These are phyloP conservation scores for Salix suchowensis DNA, from an alignment of 345 rosid species.

Conservation along the genomic window DNA sequence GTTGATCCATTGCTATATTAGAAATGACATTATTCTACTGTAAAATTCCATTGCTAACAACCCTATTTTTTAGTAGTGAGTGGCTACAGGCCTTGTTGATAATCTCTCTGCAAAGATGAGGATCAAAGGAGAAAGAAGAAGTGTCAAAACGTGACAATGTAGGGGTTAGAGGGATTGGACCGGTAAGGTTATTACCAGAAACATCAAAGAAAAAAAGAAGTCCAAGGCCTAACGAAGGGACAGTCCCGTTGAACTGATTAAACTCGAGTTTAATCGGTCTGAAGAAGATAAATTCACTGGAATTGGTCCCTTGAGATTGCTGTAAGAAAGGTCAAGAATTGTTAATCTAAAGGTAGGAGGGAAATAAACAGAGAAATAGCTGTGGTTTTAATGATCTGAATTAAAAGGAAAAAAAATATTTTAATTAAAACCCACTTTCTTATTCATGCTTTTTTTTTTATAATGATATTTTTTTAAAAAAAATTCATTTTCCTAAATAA, in stretches of 20 bases:
- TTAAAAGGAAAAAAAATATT: too few relatives aligned
- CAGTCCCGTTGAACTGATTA: constrained; percentile 59
- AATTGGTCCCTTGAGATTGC: constrained; percentile 53
- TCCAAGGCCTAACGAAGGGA: constrained; percentile 75
- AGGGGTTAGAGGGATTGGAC: constrained; percentile 58
- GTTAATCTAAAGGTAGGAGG: constrained; percentile 61
- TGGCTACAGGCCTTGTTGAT: constrained; percentile 53
- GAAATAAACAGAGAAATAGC: constrained; percentile 65
- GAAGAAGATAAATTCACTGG: constrained; percentile 47
- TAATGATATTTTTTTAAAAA: too few relatives aligned
- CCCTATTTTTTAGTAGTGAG: background rate
- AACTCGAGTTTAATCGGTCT: constrained; percentile 57
- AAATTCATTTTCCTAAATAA: too few relatives aligned
- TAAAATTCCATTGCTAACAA: too few relatives aligned
- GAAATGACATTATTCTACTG: too few relatives aligned
- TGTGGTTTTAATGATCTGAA: constrained; percentile 34
- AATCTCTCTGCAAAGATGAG: constrained; percentile 78
- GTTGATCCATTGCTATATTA: too few relatives aligned
- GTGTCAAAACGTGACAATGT: constrained; percentile 57
- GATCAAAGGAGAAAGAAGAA: constrained; percentile 56
- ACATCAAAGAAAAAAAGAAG: constrained; percentile 50
- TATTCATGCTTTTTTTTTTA: too few relatives aligned
- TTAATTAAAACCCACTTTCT: too few relatives aligned
- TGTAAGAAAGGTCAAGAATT: constrained; percentile 52
- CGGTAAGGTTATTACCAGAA: constrained; percentile 74